These are phyloP conservation scores for Wickerhamomyces chaumierensis DNA, from an alignment of 805 yeast species.

Conservation along the genomic window DNA sequence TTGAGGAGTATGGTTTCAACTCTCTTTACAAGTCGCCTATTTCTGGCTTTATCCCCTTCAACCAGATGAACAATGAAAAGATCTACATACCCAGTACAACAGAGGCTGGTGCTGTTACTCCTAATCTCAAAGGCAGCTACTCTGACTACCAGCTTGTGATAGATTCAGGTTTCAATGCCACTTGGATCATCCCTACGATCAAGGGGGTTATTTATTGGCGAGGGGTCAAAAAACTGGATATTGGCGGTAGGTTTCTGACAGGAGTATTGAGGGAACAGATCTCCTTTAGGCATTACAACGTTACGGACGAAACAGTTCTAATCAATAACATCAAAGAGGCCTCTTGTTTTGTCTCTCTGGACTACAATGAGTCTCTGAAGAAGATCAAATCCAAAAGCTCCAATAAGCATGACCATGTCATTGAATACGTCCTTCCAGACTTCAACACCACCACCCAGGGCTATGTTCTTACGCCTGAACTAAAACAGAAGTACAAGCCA, in stretches of 20 bases:
- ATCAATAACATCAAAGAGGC: conserved; percentile 80
- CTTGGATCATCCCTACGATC: conserved; percentile 79
- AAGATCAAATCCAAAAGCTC: conserved; percentile 19
- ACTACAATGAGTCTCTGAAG: conserved; percentile 39
- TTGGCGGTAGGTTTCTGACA: conserved; percentile 79
- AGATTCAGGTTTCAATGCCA: conserved; percentile 81
- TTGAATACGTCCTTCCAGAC: conserved; percentile 81
- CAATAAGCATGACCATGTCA: conserved; percentile 21
- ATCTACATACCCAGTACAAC: conserved; percentile 17
- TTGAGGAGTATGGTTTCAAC: conserved; percentile 84
- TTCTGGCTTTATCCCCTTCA: conserved; percentile 56
- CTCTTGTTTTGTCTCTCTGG: conserved; percentile 55
- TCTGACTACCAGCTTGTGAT: conserved; percentile 67
- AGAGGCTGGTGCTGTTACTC: not conserved
- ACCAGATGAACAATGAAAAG: conserved; percentile 19
- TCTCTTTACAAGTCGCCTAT: conserved; percentile 58
- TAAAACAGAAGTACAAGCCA: conserved; percentile 19
- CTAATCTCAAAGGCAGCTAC: conserved; percentile 7
- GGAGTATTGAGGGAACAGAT: conserved; percentile 77
- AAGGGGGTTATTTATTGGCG: conserved; percentile 68
- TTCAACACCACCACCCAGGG: conserved; percentile 75
- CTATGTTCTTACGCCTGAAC: conserved; percentile 35
- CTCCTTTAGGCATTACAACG: conserved; percentile 86
- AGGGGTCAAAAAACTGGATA: conserved; percentile 67
- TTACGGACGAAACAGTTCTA: conserved; percentile 79